Percentiles rank a stretch among this genome's conserved stretches.
phyloP scores from a whole-genome alignment of 2,329 filamentous ascomycete genomes.

The Fusarium clavum region DNA sequence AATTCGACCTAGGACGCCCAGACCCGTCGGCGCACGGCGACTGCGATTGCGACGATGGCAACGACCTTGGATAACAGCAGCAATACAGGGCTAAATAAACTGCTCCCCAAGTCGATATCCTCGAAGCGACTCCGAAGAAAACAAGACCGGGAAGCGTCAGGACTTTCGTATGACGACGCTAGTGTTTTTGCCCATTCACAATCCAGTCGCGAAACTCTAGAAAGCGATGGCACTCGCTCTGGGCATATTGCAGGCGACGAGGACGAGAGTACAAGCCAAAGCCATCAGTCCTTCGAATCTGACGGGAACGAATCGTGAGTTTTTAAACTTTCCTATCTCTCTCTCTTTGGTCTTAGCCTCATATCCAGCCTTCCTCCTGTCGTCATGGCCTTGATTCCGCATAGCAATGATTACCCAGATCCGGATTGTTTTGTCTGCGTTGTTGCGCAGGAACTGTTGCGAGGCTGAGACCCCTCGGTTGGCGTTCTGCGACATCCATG shows the following conservation, averaged over 20 bases:
- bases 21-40: constrained; percentile 4
- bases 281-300: constrained; percentile 52
- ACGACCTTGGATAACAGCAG: constrained; percentile 43
- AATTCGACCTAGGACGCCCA: background rate
- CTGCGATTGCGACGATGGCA: constrained; percentile 9
- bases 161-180: constrained; percentile 43
- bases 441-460: constrained; percentile 28
- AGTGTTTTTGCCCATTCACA: constrained; percentile 50
- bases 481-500: constrained; percentile 36
- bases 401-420: constrained; percentile 1
- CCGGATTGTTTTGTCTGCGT: constrained; percentile 5
- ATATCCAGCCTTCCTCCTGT: background rate
- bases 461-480: constrained; percentile 31
- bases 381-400: background rate
- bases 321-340: constrained; percentile 24
- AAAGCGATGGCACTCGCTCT: constrained; percentile 50
- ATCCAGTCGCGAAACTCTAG: constrained; percentile 56
- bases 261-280: constrained; percentile 48
- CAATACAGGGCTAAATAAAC: constrained; percentile 59
- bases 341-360: background rate
- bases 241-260: constrained; percentile 51
- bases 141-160: constrained; percentile 55
- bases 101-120: constrained; percentile 64
- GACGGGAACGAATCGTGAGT: constrained; percentile 50
- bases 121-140: constrained; percentile 63